Base-by-base conservation (phyloP, 2,329 filamentous ascomycete species). In the Cercospora beticola region DNA sequence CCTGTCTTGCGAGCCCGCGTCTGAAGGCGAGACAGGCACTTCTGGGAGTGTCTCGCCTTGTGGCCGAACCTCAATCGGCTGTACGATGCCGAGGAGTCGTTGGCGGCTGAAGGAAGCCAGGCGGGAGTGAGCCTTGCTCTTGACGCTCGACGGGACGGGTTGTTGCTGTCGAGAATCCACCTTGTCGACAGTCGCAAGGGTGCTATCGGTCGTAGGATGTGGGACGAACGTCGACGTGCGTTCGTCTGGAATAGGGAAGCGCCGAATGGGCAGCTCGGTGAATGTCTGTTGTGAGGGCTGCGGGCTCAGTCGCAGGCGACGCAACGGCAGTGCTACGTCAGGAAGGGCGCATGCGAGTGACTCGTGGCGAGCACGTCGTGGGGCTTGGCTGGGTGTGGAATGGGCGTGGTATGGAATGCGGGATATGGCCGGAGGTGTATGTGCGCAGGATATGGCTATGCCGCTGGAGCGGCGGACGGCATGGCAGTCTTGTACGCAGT, bases 101-200 rank as follows among this genome's bases (percentile, higher is more conserved):
- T 74, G 73, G 58, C 75, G 72, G 66, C 75, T 72, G 52, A 78
- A 74, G 9, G 76, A 77, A 65, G 75, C 74, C 65, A 78, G 72
- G 56, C 76, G 76, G 61, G 73, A 76, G 65, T 78, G 76, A 62
- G 75, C 74, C 65, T 76, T 76, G 62, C 74, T 71, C 73, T 75
- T 77, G 72, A 58, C 63, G 59, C 68, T 71, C 30, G 52, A 64
- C 67, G 71, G 63, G 64, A 69, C 67, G 60, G 65, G 65, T 61
- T 70, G 62, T 60, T 68, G 73, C 69, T 70, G 64, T 68, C 64
- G 67, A 72, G 75, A 76, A 76, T 77, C 76, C 76, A 78, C 74
- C 61, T 74, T 78, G 75, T 56, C 75, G 69, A 57, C 75, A 65
- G 68, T 64, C 58, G 64, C 36, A 43, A 26, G 52, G 59, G 66